Conservation (phyloP, 352 stramenopile genomes). For the Aphanomyces invadans region DNA sequence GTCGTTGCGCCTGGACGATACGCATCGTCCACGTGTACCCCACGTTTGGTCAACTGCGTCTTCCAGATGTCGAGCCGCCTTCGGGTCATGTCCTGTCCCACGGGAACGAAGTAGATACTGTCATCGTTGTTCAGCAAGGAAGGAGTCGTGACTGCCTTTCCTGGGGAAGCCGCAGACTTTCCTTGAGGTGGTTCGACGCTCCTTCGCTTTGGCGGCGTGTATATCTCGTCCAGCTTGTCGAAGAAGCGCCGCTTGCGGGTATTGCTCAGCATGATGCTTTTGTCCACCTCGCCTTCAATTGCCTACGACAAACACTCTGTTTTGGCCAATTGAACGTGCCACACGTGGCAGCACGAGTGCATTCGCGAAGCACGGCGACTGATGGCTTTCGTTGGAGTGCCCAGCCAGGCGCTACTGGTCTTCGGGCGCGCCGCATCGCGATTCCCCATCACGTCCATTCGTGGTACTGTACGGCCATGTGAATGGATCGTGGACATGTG, state of each 20-base stretch:
- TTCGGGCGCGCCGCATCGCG: too few relatives aligned
- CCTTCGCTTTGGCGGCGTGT: neutral
- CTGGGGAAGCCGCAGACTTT: neutral
- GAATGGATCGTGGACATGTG: too few relatives aligned
- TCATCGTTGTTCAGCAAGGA: conserved; percentile 12
- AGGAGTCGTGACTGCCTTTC: neutral
- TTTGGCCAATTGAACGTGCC: neutral
- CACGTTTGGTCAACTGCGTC: conserved; percentile 46
- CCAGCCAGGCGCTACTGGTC: too few relatives aligned
- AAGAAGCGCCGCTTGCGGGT: conserved; percentile 22
- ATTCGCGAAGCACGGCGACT: too few relatives aligned
- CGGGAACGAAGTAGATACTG: conserved; percentile 46
- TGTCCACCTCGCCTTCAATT: neutral
- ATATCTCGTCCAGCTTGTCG: conserved; percentile 20
- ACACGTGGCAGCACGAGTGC: neutral
- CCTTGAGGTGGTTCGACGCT: neutral
- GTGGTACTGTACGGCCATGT: too few relatives aligned
- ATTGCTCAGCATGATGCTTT: conserved; percentile 2
- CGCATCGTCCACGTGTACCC: conserved; percentile 33
- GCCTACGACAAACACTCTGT: neutral
- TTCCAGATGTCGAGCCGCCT: conserved; percentile 57
- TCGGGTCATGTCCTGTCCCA: conserved; percentile 55
- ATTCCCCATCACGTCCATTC: too few relatives aligned
- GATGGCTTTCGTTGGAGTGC: too few relatives aligned
- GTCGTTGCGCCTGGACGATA: neutral